phyloP scores from a whole-genome alignment of 495 filamentous ascomycete species.

The Rhypophila decipiens region DNA sequence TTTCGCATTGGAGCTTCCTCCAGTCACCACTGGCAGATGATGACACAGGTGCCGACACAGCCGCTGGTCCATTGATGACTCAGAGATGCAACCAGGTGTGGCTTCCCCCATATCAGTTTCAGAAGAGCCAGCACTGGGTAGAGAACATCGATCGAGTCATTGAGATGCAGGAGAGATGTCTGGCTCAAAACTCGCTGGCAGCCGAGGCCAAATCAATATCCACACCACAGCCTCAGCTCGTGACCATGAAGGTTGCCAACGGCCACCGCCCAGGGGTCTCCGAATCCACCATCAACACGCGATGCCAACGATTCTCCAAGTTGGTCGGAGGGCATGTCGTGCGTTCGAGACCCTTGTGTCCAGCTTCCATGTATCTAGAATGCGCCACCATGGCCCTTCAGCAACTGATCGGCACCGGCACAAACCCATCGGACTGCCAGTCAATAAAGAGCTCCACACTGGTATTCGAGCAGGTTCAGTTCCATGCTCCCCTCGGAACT shows the following conservation, averaged over 20 bases:
- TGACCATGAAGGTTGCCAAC: background rate
- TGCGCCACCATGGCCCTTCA: background rate
- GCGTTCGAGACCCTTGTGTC: background rate
- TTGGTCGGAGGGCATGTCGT: background rate
- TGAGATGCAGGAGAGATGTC: background rate
- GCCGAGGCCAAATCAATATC: background rate
- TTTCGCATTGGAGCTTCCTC: no score
- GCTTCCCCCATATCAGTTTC: slow-evolving; percentile 50
- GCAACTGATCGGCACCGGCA: background rate
- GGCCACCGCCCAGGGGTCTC: background rate
- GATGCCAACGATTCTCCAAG: background rate
- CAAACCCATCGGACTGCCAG: no score
- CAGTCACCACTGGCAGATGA: slow-evolving; percentile 1
- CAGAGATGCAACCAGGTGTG: slow-evolving; percentile 27
- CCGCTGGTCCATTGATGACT: no score
- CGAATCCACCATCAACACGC: background rate
- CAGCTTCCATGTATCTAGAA: background rate
- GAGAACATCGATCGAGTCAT: slow-evolving; percentile 10
- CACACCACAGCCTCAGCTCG: background rate
- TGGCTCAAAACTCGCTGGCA: background rate
- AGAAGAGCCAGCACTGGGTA: slow-evolving; percentile 25
- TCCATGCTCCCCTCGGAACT: background rate
- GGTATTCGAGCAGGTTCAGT: background rate
- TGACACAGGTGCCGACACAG: background rate
- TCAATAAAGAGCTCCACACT: no score